phyloP scores from a whole-genome alignment of 768 basidiomycete genomes.

The Suillus subaureus region DNA sequence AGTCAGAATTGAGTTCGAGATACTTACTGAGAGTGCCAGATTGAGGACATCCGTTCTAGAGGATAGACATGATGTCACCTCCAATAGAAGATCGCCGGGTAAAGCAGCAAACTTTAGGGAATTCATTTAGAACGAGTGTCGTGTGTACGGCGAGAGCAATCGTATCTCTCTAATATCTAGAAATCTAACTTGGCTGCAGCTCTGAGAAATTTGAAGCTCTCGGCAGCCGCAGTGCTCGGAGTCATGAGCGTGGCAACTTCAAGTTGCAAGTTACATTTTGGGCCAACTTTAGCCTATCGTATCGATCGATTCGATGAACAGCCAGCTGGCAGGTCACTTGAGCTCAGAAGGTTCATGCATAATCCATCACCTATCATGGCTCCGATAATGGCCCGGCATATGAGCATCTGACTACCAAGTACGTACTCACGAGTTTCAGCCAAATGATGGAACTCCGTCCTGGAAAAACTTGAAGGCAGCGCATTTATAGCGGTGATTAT shows the following conservation, averaged over 20 bases:
- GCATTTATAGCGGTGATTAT: constrained; percentile 3
- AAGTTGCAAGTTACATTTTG: background rate
- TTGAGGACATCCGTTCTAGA: constrained; percentile 57
- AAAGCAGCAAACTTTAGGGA: constrained; percentile 18
- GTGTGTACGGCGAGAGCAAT: background rate
- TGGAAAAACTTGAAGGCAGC: background rate
- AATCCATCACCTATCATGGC: background rate
- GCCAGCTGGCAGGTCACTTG: background rate
- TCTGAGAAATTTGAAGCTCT: background rate
- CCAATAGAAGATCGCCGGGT: constrained; percentile 68
- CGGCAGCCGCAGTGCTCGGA: background rate
- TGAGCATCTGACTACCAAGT: background rate
- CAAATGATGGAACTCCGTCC: background rate
- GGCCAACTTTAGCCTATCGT: background rate
- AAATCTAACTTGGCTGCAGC: background rate
- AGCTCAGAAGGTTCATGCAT: background rate
- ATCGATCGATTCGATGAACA: background rate
- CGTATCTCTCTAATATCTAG: background rate
- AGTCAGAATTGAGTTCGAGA: background rate
- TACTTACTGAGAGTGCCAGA: constrained; percentile 61
- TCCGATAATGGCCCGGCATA: background rate
- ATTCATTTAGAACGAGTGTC: background rate
- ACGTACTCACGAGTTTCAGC: background rate
- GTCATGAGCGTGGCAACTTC: constrained; percentile 1
- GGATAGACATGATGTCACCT: constrained; percentile 59